Percentiles rank a stretch among this genome's conserved stretches.
These are phyloP conservation scores for Pneumocystis canis DNA, from an alignment of 1,139 yeast genomes.

Conservation along the genomic window DNA sequence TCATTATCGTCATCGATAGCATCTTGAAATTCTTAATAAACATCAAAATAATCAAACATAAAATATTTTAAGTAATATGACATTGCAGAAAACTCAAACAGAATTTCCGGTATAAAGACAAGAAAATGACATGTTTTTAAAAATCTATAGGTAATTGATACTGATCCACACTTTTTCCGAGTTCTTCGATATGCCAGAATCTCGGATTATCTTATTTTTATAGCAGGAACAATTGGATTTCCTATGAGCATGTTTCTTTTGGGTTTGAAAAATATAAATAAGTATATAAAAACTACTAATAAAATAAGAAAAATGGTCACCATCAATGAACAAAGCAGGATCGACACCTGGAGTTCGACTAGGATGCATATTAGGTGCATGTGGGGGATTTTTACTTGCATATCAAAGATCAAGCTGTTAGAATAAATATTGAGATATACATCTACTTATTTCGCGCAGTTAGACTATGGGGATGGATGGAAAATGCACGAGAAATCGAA, in stretches of 20 bases:
- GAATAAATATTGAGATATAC: background rate
- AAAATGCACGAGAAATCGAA: slow-evolving; percentile 55
- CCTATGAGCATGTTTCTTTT: slow-evolving; percentile 29
- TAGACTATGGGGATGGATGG: slow-evolving; percentile 68
- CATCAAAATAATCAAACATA: background rate
- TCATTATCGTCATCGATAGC: background rate
- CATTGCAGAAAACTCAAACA: background rate
- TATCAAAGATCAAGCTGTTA: slow-evolving; percentile 29
- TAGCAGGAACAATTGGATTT: slow-evolving; percentile 50
- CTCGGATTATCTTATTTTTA: slow-evolving; percentile 49
- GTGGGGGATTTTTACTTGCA: slow-evolving; percentile 60
- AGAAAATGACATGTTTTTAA: background rate
- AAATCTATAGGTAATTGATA: slow-evolving; percentile 37
- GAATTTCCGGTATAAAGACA: background rate
- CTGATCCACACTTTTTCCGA: slow-evolving; percentile 61
- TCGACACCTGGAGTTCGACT: slow-evolving; percentile 2
- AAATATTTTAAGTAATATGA: background rate
- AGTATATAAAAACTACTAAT: background rate
- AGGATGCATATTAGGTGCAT: slow-evolving; percentile 37
- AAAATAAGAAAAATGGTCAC: background rate
- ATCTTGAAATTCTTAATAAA: background rate
- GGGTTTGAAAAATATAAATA: slow-evolving; percentile 40
- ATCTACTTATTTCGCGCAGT: slow-evolving; percentile 29
- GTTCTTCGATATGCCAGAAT: slow-evolving; percentile 62
- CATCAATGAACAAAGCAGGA: background rate